Percentiles rank a stretch among this genome's conserved stretches.
These are phyloP conservation scores for Limnanthes douglasii DNA, from an alignment of 345 rosid genomes.

Conservation along the genomic window DNA sequence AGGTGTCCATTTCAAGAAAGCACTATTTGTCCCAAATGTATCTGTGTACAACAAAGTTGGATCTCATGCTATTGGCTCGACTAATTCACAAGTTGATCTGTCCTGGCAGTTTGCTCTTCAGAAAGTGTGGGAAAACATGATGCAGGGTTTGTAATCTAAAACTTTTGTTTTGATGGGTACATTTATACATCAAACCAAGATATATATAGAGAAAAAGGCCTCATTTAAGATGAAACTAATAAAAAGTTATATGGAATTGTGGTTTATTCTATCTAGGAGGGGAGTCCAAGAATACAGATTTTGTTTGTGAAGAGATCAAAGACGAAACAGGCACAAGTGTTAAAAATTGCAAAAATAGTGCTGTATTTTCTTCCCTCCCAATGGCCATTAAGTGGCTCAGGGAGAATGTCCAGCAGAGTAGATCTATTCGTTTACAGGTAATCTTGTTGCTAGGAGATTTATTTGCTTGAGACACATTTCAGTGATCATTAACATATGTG, in stretches of 20 bases:
- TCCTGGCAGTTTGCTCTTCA: conserved; percentile 77
- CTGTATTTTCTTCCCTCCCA: conserved; percentile 78
- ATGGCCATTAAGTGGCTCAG: conserved; percentile 81
- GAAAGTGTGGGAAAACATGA: conserved; percentile 65
- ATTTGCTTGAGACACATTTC: background rate
- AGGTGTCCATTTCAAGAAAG: conserved; percentile 82
- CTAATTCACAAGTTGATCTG: conserved; percentile 29
- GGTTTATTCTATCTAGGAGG: conserved; percentile 18
- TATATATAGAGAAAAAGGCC: background rate
- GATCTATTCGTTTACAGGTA: conserved; percentile 61
- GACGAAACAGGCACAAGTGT: conserved; percentile 22
- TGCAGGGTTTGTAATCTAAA: conserved; percentile 19
- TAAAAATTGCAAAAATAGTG: conserved; percentile 38
- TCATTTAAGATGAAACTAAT: background rate
- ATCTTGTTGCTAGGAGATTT: background rate
- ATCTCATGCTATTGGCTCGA: conserved; percentile 22
- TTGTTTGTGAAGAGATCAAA: conserved; percentile 31
- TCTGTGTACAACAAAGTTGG: conserved; percentile 82
- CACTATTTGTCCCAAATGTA: conserved; percentile 74
- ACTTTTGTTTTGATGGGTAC: background rate
- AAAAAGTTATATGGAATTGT: background rate
- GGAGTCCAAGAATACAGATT: conserved; percentile 19
- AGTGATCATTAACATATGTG: conserved; percentile 1
- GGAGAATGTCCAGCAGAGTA: conserved; percentile 46
- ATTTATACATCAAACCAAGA: background rate